Base-by-base conservation (phyloP, 177 flowering plant species). In the Telopea speciosissima region DNA sequence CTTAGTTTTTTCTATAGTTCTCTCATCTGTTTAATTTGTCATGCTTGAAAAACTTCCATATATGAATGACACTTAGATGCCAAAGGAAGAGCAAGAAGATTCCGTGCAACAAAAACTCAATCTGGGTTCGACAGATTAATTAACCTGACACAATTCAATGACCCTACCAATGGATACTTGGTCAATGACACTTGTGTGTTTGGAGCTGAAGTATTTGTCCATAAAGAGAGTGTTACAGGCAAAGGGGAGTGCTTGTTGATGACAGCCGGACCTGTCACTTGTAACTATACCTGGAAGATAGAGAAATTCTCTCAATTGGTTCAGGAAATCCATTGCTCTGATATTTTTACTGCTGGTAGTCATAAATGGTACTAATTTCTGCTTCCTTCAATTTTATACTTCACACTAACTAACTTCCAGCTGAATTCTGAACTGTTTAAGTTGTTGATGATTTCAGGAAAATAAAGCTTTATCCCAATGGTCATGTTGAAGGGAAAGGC, bases 171-270 rank as follows among this genome's bases (percentile, higher is more conserved):
- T 6, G 78, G 79, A 42, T 73, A 70, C 71, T 72, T 81, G 7
- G 68, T 74, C 11, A 65, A 73, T 0, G 82, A 81, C 69, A 62
- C 78, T 23, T 79, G 81, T 63, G 74, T 77, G 49, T 68, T 81
- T 61, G 86, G 86, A 63, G 84, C 79, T 0, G 82, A 79, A 66
- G 77, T 83, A 16, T 81, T 79, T 36, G n/a, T 9, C 40, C 17
- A 64, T 22, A 52, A 58, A 45, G 8, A 74, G 17, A 69, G 42
- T 24, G 40, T 36, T 36, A 8, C 40, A 36, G 40, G 40, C 40
- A 36, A 36, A 36, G 40, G 40, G 10, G 72, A 64, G 10, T 40
- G 45, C 56, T 14, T 74, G 17, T 63, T 63, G 1, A 69, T 40
- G 65, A 44, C 24, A 64, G 17, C 8, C 0, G 56, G 40, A 17